A percentile compares a stretch with the other conserved stretches of the same genome.
These are phyloP conservation scores for Pseudocercospora vitis DNA, from an alignment of 2,329 filamentous ascomycete genomes.

Conservation along the genomic window DNA sequence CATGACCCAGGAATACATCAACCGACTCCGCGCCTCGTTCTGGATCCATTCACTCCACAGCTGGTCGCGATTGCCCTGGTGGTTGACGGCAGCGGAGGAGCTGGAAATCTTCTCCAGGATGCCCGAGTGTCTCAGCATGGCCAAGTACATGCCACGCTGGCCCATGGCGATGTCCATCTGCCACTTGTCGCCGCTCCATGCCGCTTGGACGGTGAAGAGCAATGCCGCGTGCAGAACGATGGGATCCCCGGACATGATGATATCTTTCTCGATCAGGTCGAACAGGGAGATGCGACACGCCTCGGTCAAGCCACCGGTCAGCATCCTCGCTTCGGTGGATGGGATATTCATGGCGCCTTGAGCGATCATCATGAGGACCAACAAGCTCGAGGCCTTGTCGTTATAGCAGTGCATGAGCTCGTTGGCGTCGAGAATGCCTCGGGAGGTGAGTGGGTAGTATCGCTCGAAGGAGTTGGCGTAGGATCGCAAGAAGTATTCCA, in stretches of 20 bases:
- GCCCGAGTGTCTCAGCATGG: conserved; percentile 69
- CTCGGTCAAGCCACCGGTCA: conserved; percentile 67
- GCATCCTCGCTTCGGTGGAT: conserved; percentile 62
- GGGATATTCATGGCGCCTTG: conserved; percentile 68
- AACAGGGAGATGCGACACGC: conserved; percentile 71
- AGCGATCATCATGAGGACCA: conserved; percentile 71
- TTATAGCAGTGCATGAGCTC: conserved; percentile 63
- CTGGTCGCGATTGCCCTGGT: conserved; percentile 51
- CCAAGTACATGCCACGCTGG: conserved; percentile 70
- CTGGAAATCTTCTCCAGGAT: conserved; percentile 56
- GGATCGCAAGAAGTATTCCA: conserved; percentile 66
- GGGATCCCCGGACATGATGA: conserved; percentile 65
- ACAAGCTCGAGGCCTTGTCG: conserved; percentile 64
- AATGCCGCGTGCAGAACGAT: conserved; percentile 65
- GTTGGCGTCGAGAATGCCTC: conserved; percentile 64
- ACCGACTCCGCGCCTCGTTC: conserved; percentile 62
- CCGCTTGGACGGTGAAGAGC: conserved; percentile 66
- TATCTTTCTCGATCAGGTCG: conserved; percentile 70
- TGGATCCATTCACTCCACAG: conserved; percentile 66
- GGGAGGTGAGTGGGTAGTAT: conserved; percentile 64
- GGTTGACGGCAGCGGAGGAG: conserved; percentile 47
- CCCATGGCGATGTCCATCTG: conserved; percentile 76
- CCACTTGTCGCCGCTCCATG: conserved; percentile 76
- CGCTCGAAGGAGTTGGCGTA: conserved; percentile 66
- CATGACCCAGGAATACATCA: conserved; percentile 76